phyloP scores from a whole-genome alignment of 192 early-diverging fungal species.

The Gaertneriomyces semiglobifer region DNA sequence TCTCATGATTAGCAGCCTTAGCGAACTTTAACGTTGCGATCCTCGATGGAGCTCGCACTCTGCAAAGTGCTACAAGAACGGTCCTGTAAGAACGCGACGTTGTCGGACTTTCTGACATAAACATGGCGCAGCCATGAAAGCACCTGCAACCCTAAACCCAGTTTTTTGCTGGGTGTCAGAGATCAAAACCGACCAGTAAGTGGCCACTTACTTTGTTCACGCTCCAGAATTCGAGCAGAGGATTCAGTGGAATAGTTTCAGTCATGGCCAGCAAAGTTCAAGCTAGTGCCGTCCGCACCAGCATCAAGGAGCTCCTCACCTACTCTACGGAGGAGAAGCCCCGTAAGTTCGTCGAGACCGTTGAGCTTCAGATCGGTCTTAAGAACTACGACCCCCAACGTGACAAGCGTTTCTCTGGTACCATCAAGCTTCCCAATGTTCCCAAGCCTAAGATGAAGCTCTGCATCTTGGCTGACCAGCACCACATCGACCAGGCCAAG shows the following conservation, averaged over 20 bases:
- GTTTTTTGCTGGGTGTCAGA: neutral
- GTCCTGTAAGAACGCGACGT: too few species aligned
- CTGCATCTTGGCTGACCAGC: conserved; percentile 93
- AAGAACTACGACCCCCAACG: conserved; percentile 99
- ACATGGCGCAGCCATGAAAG: too few species aligned
- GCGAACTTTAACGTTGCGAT: too few species aligned
- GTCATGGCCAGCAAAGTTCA: conserved; percentile 64
- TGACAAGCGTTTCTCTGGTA: conserved; percentile 99
- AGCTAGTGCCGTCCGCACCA: conserved; percentile 83
- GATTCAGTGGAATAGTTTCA: neutral
- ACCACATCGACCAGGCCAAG: conserved; percentile 95
- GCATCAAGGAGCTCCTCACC: conserved; percentile 64
- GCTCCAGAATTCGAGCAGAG: neutral
- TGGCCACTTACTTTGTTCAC: neutral
- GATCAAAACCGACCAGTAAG: neutral
- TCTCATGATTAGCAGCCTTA: too few species aligned
- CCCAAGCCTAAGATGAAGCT: conserved; percentile 93
- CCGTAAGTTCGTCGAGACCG: conserved; percentile 94
- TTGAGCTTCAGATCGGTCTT: conserved; percentile 97
- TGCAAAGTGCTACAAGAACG: too few species aligned
- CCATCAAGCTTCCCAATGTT: conserved; percentile 81
- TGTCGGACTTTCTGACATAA: too few species aligned
- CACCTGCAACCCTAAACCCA: too few species aligned
- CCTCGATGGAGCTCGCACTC: too few species aligned
- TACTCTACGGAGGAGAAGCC: conserved; percentile 80